These are phyloP conservation scores for Phaeophleospora eucalypticola DNA, from an alignment of 2,329 filamentous ascomycete genomes.

Conservation along the genomic window DNA sequence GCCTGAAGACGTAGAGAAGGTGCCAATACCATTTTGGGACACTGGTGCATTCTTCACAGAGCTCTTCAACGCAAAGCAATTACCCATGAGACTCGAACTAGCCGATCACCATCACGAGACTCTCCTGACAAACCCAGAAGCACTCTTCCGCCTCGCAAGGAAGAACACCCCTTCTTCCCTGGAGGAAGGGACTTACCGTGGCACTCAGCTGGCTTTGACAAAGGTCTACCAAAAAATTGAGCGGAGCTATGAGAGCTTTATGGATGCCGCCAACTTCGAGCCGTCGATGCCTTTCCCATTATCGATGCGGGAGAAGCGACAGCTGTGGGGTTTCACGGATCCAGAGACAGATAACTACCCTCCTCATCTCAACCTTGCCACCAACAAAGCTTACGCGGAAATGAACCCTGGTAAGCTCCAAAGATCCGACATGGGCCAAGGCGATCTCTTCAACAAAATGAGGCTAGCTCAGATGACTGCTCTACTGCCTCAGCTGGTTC, in stretches of 20 bases:
- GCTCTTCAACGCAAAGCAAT: constrained; percentile 9
- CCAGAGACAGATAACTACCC: constrained; percentile 24
- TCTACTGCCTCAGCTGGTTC: constrained; percentile 22
- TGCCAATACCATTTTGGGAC: constrained; percentile 16
- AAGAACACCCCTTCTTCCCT: constrained; percentile 12
- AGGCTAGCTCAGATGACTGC: constrained; percentile 25
- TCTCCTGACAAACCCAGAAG: constrained; percentile 17
- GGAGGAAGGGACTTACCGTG: constrained; percentile 16
- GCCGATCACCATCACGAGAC: constrained; percentile 12
- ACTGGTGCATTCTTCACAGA: constrained; percentile 19
- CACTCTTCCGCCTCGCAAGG: constrained; percentile 11
- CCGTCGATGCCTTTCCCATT: constrained; percentile 18
- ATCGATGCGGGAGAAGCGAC: constrained; percentile 17
- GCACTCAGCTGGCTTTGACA: constrained; percentile 21
- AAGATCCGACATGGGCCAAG: constrained; percentile 8
- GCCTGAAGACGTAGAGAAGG: constrained; percentile 11
- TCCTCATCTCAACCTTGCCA: constrained; percentile 29
- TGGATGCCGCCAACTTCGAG: constrained; percentile 22
- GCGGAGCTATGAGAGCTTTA: constrained; percentile 19
- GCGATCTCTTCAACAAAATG: constrained; percentile 27
- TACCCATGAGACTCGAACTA: constrained; percentile 11
- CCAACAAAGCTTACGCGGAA: constrained; percentile 20
- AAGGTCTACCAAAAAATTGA: constrained; percentile 21
- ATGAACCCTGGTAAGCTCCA: constrained; percentile 14
- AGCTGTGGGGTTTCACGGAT: constrained; percentile 20